Conservation (phyloP, 2,329 filamentous ascomycete genomes). For the Orbilia quercus region DNA sequence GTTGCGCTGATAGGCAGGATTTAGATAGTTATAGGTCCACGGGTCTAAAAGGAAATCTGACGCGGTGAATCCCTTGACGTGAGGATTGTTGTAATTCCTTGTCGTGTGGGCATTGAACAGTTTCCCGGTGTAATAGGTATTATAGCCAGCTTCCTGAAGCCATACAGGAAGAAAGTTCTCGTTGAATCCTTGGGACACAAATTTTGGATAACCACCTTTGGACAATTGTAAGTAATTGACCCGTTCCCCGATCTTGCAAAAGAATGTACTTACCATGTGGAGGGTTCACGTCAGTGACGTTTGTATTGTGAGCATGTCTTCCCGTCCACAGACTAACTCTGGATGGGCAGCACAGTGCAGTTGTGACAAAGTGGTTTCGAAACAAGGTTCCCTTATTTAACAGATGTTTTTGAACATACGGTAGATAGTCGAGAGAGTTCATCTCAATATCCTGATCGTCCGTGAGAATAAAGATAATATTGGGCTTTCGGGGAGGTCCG, state of each 20-base stretch:
- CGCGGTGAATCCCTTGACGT: conserved; percentile 70
- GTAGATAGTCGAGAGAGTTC: conserved; percentile 72
- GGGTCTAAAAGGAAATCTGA: conserved; percentile 74
- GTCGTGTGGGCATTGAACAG: conserved; percentile 74
- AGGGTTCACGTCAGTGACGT: conserved; percentile 71
- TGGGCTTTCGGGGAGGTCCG: conserved; percentile 62
- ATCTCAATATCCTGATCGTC: conserved; percentile 76
- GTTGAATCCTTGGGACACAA: conserved; percentile 73
- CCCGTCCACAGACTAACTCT: conserved; percentile 75
- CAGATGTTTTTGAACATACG: conserved; percentile 69
- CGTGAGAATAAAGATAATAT: conserved; percentile 75
- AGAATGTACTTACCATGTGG: conserved; percentile 66
- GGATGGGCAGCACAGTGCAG: conserved; percentile 75
- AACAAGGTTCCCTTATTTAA: conserved; percentile 71
- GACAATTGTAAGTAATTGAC: background rate
- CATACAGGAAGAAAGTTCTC: conserved; percentile 76
- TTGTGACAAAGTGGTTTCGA: conserved; percentile 74
- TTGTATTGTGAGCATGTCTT: conserved; percentile 76
- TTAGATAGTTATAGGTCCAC: conserved; percentile 75
- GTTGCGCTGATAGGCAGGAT: conserved; percentile 73
- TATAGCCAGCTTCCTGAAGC: conserved; percentile 76
- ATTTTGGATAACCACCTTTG: conserved; percentile 73
- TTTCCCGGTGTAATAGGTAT: conserved; percentile 79
- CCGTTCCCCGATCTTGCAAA: too few relatives aligned
- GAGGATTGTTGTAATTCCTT: conserved; percentile 72